Conservation (phyloP, 495 filamentous ascomycete species). For the Xylaria cubensis region DNA sequence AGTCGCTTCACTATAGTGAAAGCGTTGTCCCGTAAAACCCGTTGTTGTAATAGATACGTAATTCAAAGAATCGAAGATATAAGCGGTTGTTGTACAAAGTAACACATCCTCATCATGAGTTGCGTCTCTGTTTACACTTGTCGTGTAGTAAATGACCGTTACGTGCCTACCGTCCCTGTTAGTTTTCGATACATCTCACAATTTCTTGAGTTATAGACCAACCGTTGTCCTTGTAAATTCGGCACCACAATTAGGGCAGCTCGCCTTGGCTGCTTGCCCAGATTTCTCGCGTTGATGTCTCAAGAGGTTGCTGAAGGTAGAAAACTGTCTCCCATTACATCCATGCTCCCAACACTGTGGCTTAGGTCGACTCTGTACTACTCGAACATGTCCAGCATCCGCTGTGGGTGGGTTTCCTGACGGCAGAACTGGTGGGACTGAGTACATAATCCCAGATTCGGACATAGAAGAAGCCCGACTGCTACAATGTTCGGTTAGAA, state of each 20-base stretch:
- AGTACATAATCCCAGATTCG: constrained; percentile 54
- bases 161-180: constrained; percentile 57
- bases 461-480: constrained; percentile 45
- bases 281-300: constrained; percentile 94
- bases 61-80: constrained; percentile 5
- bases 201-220: constrained; percentile 4
- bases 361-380: constrained; percentile 78
- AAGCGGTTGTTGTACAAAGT: constrained; percentile 22
- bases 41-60: constrained; percentile 13
- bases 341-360: constrained; percentile 97
- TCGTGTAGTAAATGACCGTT: constrained; percentile 89
- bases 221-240: constrained; percentile 88
- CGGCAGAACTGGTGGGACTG: constrained; percentile 41
- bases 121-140: constrained; percentile 78
- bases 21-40: constrained; percentile 23
- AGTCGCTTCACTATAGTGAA: constrained; percentile 17
- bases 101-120: constrained; percentile 36
- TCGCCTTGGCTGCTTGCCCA: constrained; percentile 83
- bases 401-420: constrained; percentile 40
- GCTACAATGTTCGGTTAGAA: constrained; percentile 34
- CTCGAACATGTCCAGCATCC: constrained; percentile 62
- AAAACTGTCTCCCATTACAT: constrained; percentile 92
- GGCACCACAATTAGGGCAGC: constrained; percentile 85
- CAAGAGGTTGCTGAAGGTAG: constrained; percentile 92
- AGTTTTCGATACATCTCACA: constrained; percentile 7